These are phyloP conservation scores for Cladosporium sp. DNA, from an alignment of 2,329 filamentous ascomycete species.

Conservation along the genomic window DNA sequence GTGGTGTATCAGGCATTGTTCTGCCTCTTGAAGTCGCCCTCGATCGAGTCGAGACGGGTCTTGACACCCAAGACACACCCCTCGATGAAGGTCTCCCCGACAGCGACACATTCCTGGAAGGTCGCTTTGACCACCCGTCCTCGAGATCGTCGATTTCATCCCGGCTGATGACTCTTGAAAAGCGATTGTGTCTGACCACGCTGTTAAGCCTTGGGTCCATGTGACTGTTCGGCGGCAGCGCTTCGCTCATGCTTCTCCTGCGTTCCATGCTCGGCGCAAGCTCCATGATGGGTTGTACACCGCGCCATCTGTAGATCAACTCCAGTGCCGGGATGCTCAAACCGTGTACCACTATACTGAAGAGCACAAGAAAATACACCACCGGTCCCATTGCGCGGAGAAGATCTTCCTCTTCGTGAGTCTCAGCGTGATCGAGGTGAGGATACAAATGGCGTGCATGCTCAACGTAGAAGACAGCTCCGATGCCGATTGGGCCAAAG, in stretches of 20 bases:
- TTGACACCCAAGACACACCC: constrained; percentile 1
- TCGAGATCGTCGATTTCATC: neutral
- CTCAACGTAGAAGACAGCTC: constrained; percentile 84
- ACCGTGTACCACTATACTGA: constrained; percentile 76
- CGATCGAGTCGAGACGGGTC: neutral
- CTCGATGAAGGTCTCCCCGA: constrained; percentile 1
- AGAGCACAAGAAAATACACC: constrained; percentile 80
- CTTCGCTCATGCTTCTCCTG: constrained; percentile 6
- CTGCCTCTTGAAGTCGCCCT: constrained; percentile 2
- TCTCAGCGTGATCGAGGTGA: constrained; percentile 51
- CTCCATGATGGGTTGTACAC: constrained; percentile 11
- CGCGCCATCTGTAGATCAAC: constrained; percentile 6
- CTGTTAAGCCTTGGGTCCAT: constrained; percentile 1
- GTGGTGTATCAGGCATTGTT: neutral
- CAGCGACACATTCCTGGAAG: neutral
- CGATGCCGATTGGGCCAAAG: constrained; percentile 84
- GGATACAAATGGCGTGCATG: constrained; percentile 67
- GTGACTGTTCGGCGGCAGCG: constrained; percentile 12
- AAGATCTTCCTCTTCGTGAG: constrained; percentile 60
- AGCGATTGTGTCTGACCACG: constrained; percentile 14
- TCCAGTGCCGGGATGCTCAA: constrained; percentile 60
- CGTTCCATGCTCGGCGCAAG: constrained; percentile 2
- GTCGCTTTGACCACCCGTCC: neutral
- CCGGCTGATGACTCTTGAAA: constrained; percentile 7
- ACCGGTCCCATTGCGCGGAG: constrained; percentile 62